Conservation (phyloP, 208 protist species). For the Porcisia deanei region DNA sequence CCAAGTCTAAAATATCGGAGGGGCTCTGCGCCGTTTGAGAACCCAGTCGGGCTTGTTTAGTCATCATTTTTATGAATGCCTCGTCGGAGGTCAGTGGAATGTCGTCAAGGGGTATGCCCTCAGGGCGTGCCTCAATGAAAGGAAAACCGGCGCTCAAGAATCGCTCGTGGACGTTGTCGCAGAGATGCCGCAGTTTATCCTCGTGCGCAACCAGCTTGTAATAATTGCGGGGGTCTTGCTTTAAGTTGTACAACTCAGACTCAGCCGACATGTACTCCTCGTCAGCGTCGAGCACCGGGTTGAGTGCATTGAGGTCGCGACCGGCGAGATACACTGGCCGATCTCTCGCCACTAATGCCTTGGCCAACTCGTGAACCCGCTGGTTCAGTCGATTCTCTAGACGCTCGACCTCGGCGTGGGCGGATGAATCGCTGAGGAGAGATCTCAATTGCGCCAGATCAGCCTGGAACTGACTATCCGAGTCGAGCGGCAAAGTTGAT, state of each 20-base stretch:
- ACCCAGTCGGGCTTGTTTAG: slow-evolving; percentile 27
- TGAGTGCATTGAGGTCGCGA: slow-evolving; percentile 47
- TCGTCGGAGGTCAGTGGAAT: slow-evolving; percentile 33
- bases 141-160: slow-evolving; percentile 15
- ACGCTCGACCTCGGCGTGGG: slow-evolving; percentile 32
- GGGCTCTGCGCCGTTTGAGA: slow-evolving; percentile 20
- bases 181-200: slow-evolving; percentile 36
- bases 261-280: slow-evolving; percentile 51
- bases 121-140: slow-evolving; percentile 39
- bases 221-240: slow-evolving; percentile 57
- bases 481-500: slow-evolving; percentile 44
- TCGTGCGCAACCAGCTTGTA: slow-evolving; percentile 49
- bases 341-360: slow-evolving; percentile 39
- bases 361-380: slow-evolving; percentile 48
- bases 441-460: slow-evolving; percentile 20
- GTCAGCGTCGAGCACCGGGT: slow-evolving; percentile 52
- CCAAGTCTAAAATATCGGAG: slow-evolving; percentile 15
- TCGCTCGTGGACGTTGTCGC: slow-evolving; percentile 22
- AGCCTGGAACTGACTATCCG: slow-evolving; percentile 42
- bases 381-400: slow-evolving; percentile 42
- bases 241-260: slow-evolving; percentile 38
- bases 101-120: slow-evolving; percentile 52
- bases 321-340: slow-evolving; percentile 43
- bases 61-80: slow-evolving; percentile 27
- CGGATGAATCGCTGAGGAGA: slow-evolving; percentile 35